These are phyloP conservation scores for Baffinella frigidus DNA, from an alignment of 208 protist genomes.

Conservation along the genomic window DNA sequence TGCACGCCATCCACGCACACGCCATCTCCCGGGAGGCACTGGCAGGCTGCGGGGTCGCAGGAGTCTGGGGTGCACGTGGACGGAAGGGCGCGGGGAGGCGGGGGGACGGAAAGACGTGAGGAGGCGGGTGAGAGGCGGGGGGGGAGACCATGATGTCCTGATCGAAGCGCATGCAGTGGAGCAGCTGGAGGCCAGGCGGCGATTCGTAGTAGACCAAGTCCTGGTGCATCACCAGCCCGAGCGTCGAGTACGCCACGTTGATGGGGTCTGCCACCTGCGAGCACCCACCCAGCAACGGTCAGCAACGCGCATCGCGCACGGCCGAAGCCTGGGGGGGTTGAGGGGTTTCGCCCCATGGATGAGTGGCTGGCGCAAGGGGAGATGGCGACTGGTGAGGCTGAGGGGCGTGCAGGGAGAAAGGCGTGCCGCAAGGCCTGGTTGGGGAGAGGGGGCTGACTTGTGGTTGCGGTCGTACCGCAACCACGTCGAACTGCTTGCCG, in stretches of 20 bases:
- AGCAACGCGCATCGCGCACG: not conserved
- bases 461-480: not conserved
- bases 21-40: too few relatives aligned
- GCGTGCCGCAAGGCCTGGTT: not conserved
- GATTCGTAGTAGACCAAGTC: conserved; percentile 70
- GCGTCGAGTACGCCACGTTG: conserved; percentile 63
- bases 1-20: too few relatives aligned
- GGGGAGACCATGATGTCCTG: not conserved
- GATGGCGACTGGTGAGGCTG: too few relatives aligned
- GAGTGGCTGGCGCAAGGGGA: too few relatives aligned
- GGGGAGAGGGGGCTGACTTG: not conserved
- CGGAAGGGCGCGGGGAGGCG: too few relatives aligned
- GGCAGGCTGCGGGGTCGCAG: too few relatives aligned
- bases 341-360: too few relatives aligned
- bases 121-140: too few relatives aligned
- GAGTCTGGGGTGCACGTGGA: too few relatives aligned
- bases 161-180: conserved; percentile 66
- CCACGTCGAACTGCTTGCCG: conserved; percentile 34
- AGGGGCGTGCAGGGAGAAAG: not conserved
- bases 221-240: conserved; percentile 53
- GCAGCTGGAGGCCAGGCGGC: conserved; percentile 64
- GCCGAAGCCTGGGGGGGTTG: too few relatives aligned
- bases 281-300: not conserved
- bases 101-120: too few relatives aligned
- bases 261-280: not conserved